A percentile compares a stretch with the other conserved stretches of the same genome.
Conservation (phyloP, 345 rosid species). For the Sisymbrium altissimum region DNA sequence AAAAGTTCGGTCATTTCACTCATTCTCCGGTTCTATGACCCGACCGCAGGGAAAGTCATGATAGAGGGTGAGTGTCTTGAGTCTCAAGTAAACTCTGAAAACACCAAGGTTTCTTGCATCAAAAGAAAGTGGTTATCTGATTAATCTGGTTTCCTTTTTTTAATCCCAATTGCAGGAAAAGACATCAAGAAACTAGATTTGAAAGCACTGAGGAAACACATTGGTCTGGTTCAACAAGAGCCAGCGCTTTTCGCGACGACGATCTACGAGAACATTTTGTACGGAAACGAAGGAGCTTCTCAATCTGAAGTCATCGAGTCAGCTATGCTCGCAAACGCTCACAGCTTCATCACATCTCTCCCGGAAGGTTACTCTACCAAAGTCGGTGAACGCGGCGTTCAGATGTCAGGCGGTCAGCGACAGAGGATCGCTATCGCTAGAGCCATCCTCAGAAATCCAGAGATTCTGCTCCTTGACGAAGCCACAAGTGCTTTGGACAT, state of each 20-base stretch:
- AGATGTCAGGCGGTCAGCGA: constrained; percentile 88
- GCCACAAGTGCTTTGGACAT: constrained; percentile 88
- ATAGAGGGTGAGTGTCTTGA: constrained; percentile 67
- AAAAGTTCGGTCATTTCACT: constrained; percentile 89
- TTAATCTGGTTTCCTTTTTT: not conserved
- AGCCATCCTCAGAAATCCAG: constrained; percentile 86
- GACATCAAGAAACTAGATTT: constrained; percentile 67
- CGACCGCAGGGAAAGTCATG: constrained; percentile 73
- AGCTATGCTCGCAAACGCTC: constrained; percentile 85
- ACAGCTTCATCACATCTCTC: constrained; percentile 72
- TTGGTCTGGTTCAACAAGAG: constrained; percentile 92
- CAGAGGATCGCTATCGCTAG: constrained; percentile 93
- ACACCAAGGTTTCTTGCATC: not conserved
- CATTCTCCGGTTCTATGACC: constrained; percentile 88
- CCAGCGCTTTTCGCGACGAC: constrained; percentile 89
- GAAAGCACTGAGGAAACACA: constrained; percentile 69
- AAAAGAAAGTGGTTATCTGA: not conserved
- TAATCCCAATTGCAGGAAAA: constrained; percentile 43
- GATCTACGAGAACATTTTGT: constrained; percentile 80
- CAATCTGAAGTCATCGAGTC: constrained; percentile 79
- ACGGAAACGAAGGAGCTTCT: constrained; percentile 78
- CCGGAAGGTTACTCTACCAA: constrained; percentile 87
- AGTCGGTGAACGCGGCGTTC: constrained; percentile 91
- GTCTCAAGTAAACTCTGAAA: not conserved
- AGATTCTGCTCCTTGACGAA: constrained; percentile 81